phyloP scores from a whole-genome alignment of 2,329 filamentous ascomycete species.

The Trichoderma guizhouense region DNA sequence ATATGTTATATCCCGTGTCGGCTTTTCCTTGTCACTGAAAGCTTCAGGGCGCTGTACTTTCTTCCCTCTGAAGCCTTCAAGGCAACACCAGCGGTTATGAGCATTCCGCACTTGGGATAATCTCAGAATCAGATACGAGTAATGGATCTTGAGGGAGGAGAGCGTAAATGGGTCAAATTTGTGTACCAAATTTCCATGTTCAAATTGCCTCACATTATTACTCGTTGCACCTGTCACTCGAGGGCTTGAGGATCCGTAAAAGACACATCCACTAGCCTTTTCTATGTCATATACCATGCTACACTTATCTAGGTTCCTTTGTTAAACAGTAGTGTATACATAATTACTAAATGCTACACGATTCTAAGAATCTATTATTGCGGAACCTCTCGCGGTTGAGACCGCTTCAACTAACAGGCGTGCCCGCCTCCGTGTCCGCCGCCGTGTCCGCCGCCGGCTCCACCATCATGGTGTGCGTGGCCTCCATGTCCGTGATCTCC shows the following conservation, averaged over 20 bases:
- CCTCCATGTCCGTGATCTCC: no score
- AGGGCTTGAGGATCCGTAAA: not conserved
- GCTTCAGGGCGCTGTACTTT: not conserved
- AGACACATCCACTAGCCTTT: not conserved
- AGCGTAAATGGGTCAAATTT: not conserved
- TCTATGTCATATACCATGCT: not conserved
- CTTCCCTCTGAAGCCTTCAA: not conserved
- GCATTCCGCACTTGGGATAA: not conserved
- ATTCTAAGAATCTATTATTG: not conserved
- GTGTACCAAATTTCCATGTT: not conserved
- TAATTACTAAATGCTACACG: not conserved
- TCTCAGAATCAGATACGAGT: not conserved
- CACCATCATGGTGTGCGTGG: no score
- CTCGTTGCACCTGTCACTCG: not conserved
- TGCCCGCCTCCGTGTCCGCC: no score
- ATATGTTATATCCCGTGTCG: not conserved
- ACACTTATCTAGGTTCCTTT: not conserved
- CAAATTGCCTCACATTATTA: not conserved
- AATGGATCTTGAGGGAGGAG: not conserved
- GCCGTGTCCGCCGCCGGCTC: not conserved
- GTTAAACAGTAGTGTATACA: not conserved
- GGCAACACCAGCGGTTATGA: not conserved
- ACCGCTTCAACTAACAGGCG: not conserved
- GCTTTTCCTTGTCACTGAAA: not conserved
- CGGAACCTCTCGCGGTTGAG: not conserved